These are phyloP conservation scores for Geranomyces michiganensis DNA, from an alignment of 192 early-diverging fungal species.

Conservation along the genomic window DNA sequence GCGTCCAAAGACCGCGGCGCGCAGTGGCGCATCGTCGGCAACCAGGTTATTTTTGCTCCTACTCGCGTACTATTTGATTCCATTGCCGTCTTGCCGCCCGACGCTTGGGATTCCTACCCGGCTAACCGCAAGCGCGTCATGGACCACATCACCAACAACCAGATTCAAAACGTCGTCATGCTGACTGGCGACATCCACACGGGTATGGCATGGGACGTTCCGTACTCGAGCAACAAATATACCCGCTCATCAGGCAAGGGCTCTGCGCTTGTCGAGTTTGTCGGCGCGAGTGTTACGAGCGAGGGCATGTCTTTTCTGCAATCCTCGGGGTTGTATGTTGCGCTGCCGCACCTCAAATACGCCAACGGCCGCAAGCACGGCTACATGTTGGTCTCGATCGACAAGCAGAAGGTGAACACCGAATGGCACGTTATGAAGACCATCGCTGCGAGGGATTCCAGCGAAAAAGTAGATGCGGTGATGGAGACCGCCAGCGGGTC, in stretches of 20 bases:
- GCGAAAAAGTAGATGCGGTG: conserved; percentile 25
- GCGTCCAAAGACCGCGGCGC: conserved; percentile 33
- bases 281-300: conserved; percentile 36
- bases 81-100: not conserved
- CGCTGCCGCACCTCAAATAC: conserved; percentile 32
- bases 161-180: conserved; percentile 40
- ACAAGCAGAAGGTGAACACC: conserved; percentile 23
- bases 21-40: conserved; percentile 44
- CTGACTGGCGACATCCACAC: conserved; percentile 48
- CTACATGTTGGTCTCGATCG: conserved; percentile 37
- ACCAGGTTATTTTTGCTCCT: conserved; percentile 48
- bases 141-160: conserved; percentile 19
- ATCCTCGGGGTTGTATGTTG: conserved; percentile 19
- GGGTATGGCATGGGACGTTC: conserved; percentile 38
- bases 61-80: conserved; percentile 24
- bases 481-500: conserved; percentile 33
- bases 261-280: conserved; percentile 44
- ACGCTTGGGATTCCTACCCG: conserved; percentile 49
- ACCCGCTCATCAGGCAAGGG: not conserved
- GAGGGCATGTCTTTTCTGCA: conserved; percentile 20
- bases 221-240: not conserved
- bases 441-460: not conserved
- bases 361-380: conserved; percentile 33
- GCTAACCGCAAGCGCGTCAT: conserved; percentile 34
- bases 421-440: conserved; percentile 31